Percentiles rank a stretch among this genome's conserved stretches.
Conservation (phyloP, 768 basidiomycete species). For the Boletus coccyginus region DNA sequence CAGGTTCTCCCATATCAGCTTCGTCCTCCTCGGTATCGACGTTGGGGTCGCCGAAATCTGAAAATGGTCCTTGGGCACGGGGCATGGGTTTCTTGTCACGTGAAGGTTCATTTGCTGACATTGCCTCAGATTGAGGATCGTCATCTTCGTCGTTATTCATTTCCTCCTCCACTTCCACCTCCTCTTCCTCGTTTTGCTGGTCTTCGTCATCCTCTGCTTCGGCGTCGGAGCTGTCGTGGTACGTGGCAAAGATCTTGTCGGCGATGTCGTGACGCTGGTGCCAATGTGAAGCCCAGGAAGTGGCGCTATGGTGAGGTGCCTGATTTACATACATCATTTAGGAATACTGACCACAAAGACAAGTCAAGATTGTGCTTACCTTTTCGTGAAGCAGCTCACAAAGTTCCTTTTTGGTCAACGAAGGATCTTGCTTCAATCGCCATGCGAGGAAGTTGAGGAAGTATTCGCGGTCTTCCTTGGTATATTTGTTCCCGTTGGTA, state of each 20-base stretch:
- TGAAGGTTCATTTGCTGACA: constrained; percentile 17
- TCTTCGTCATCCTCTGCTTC: constrained; percentile 34
- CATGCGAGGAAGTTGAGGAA: constrained; percentile 67
- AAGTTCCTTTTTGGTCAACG: constrained; percentile 50
- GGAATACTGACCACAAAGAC: background rate
- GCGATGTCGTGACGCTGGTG: constrained; percentile 60
- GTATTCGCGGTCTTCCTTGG: constrained; percentile 61
- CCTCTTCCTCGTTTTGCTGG: constrained; percentile 37
- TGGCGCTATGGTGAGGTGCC: constrained; percentile 65
- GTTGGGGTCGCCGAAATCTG: constrained; percentile 18
- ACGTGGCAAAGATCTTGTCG: constrained; percentile 53
- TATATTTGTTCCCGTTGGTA: constrained; percentile 60
- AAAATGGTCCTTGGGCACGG: constrained; percentile 19
- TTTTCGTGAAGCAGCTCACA: constrained; percentile 56
- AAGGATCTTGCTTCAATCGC: constrained; percentile 54
- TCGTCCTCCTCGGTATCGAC: constrained; percentile 29
- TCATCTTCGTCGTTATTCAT: constrained; percentile 20
- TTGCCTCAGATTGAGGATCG: constrained; percentile 21
- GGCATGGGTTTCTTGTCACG: constrained; percentile 17
- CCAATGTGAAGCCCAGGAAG: constrained; percentile 71
- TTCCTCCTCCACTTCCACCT: constrained; percentile 26
- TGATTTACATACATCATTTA: constrained; percentile 27
- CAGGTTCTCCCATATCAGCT: constrained; percentile 49
- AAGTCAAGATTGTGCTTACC: constrained; percentile 27
- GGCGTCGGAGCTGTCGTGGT: constrained; percentile 31